Evolutionary conservation across 495 filamentous ascomycete genomes (phyloP).

Genomic region (Bombardia bombarda): DNA sequence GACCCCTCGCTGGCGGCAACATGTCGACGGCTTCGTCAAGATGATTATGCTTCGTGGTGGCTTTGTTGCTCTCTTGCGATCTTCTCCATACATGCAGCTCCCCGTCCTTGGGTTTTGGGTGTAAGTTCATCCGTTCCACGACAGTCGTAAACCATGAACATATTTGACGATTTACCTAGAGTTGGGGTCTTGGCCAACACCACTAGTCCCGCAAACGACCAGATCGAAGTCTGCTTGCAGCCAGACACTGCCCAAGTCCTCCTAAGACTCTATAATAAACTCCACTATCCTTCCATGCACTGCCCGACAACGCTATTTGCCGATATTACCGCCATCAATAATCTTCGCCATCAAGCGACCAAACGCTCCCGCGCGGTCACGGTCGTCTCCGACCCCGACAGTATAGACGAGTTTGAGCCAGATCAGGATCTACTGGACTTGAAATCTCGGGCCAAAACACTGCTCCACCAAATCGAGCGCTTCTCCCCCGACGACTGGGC

Average conservation of each 20-base stretch:
- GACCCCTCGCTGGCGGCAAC: constrained; percentile 23
- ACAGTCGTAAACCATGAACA: not conserved
- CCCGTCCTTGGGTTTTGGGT: constrained; percentile 18
- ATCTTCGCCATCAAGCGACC: no score
- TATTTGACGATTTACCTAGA: constrained; percentile 5
- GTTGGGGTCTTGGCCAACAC: constrained; percentile 22
- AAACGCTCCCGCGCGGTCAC: constrained; percentile 8
- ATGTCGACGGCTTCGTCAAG: constrained; percentile 23
- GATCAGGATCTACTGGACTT: not conserved
- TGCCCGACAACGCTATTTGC: constrained; percentile 12
- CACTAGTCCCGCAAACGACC: constrained; percentile 20
- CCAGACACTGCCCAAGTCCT: constrained; percentile 11
- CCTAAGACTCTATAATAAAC: constrained; percentile 8
- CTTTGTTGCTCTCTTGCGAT: constrained; percentile 1
- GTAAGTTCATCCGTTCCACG: constrained; percentile 8
- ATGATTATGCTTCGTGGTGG: constrained; percentile 21
- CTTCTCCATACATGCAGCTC: constrained; percentile 6
- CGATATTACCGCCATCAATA: constrained; percentile 21
- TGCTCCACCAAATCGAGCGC: constrained; percentile 10
- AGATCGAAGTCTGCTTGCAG: constrained; percentile 7
- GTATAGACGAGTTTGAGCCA: not conserved
- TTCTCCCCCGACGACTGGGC: constrained; percentile 21
- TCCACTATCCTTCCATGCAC: constrained; percentile 13
- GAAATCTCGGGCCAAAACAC: no score
- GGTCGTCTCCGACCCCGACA: not conserved